phyloP scores from a whole-genome alignment of 805 yeast genomes.

The Hanseniaspora nectarophila region DNA sequence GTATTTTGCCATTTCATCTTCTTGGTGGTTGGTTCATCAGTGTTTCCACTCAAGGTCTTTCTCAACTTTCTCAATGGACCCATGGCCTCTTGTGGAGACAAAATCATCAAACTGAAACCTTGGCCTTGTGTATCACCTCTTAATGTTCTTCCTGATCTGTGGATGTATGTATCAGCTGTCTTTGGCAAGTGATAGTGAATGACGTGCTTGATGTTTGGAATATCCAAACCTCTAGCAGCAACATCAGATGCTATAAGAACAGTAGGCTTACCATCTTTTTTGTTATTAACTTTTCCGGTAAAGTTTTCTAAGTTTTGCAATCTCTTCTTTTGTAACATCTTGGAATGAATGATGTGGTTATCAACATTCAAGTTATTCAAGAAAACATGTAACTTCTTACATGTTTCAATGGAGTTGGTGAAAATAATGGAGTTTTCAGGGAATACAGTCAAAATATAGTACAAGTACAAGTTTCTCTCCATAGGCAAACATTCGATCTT shows the following conservation, averaged over 20 bases:
- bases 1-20: constrained; percentile 39
- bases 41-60: constrained; percentile 36
- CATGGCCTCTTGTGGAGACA: constrained; percentile 86
- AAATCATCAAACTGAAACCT: constrained; percentile 89
- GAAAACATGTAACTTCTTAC: constrained; percentile 69
- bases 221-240: constrained; percentile 95
- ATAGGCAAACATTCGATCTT: constrained; percentile 80
- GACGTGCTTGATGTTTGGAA: constrained; percentile 81
- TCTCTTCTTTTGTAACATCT: constrained; percentile 91
- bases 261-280: constrained; percentile 40
- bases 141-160: constrained; percentile 97
- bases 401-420: constrained; percentile 91
- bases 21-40: constrained; percentile 14
- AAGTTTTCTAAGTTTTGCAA: constrained; percentile 74
- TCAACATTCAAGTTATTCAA: constrained; percentile 58
- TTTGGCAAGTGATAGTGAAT: constrained; percentile 93
- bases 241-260: constrained; percentile 91
- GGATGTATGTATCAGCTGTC: constrained; percentile 86
- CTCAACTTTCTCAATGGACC: constrained; percentile 75
- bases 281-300: constrained; percentile 17
- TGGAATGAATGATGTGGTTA: constrained; percentile 71
- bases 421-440: constrained; percentile 86
- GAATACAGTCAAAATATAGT: constrained; percentile 73
- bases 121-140: constrained; percentile 51
- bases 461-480: constrained; percentile 80